Evolutionary conservation across 2,329 filamentous ascomycete genomes (phyloP), one percentile per base, ranked within the genome.

Genomic region (Fusarium musae): DNA sequence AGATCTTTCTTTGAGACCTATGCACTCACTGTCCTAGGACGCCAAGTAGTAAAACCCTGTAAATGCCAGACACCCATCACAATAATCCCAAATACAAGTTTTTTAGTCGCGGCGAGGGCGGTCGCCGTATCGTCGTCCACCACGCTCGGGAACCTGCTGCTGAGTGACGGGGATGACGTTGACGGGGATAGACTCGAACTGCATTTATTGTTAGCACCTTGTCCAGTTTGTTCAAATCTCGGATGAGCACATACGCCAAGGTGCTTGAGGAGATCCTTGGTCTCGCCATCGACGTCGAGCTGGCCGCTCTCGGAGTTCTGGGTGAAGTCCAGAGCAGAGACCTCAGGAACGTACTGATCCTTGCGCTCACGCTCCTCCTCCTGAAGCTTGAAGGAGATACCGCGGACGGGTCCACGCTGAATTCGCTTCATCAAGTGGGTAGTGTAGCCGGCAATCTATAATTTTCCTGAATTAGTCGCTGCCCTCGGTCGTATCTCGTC

Each of bases 341-440:
- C 90, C 89, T 99, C 96, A 83, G 96, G 96, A 78, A 99, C 96
- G 90, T 98, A 99, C 90, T 99, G 96, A 90, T 99, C 96, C 93
- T 99, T 99, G 86, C 96, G 93, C 90, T 99, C 96, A 91, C 96
- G 94, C 93, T 99, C 96, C 90, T 99, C 96, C 90, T 99, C 96
- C 89, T 99, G 96, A 73, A 99, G 94, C 92, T 99, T 99, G 95
- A 99, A 99, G 87, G 97, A 99, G 88, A 99, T 99, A 90, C 96
- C 96, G 82, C 96, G 97, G 87, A 99, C 96, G 78, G 96, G 96
- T 78, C 96, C 96, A 86, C 96, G 95, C 91, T 98, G 96, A 82
- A 99, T 99, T 87, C 96, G 96, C 93, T 98, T 98, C 97, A 99
- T 99, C 87, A 97, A 86, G 85, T 97, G 95, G 79, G 96, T 98